Base-by-base conservation (phyloP, 148 eudicot species). In the Arctostaphylos glauca region DNA sequence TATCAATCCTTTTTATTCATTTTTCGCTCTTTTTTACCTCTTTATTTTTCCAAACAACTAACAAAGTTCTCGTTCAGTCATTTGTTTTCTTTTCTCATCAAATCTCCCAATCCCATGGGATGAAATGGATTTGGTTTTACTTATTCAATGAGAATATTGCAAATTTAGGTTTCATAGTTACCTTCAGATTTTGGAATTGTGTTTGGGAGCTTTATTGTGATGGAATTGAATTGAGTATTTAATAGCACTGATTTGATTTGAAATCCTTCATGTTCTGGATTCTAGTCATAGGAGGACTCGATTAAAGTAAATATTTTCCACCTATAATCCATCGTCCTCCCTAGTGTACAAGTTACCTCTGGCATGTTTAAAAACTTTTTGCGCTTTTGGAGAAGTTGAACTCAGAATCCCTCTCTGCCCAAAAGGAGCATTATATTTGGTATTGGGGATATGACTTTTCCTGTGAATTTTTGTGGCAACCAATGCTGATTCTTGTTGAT, bases 401-500 rank as follows among this genome's bases (percentile, higher is more conserved):
- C 59, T 60, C 25, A 60, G 23, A 60, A 60, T 3, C 31, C 31
- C 21, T n/a, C 66, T 59, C 64, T 60, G 9, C 7, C 25, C 66
- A n/a, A 6, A 60, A 60, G 66, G 66, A 7, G 10, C 66, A 3
- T 60, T 43, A 9, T 9, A 50, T 64, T 25, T 79, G 46, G 8
- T 56, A 16, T 71, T 52, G 12, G 74, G 41, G 25, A 44, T 84
- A 52, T 53, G 76, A 60, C 9, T 73, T 43, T 81, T 58, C 21
- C 15, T n/a, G 43, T 49, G 50, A 50, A 18, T 53, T 52, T 31
- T 53, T 16, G 31, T 77, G 18, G 21, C 55, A 25, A 53, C 48
- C 59, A 6, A 25, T 31, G 41, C 21, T 54, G 23, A 77, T 31
- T 55, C 3, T 77, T 19, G 47, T 53, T 6, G 80, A 6, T 10